Conservation (phyloP, 1,139 yeast species). For the Nakaseomyces glabratus region DNA sequence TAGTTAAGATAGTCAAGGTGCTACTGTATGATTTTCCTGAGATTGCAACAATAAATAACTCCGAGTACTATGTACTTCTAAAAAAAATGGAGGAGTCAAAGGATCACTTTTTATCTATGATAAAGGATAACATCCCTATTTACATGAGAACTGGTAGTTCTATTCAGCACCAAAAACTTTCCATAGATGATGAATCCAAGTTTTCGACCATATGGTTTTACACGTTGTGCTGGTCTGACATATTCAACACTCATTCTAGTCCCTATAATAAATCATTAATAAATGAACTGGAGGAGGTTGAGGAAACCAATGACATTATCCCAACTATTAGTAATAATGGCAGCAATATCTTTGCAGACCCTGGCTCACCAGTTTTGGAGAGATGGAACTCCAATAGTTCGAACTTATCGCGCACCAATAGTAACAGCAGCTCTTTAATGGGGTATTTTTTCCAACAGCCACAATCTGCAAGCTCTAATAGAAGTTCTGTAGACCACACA, state of each 20-base stretch:
- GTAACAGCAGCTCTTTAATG: slow-evolving; percentile 23
- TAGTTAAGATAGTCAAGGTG: slow-evolving; percentile 38
- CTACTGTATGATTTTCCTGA: slow-evolving; percentile 36
- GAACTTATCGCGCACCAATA: slow-evolving; percentile 25
- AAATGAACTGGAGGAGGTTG: too few relatives aligned
- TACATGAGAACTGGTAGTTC: neutral
- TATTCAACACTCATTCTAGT: slow-evolving; percentile 38
- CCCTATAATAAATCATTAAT: slow-evolving; percentile 11
- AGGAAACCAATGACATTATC: neutral
- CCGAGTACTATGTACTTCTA: slow-evolving; percentile 29
- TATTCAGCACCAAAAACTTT: slow-evolving; percentile 7
- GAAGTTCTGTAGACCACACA: too few relatives aligned
- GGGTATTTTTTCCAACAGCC: slow-evolving; percentile 15
- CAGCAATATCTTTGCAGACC: neutral
- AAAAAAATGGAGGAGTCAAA: slow-evolving; percentile 5
- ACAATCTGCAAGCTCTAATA: neutral
- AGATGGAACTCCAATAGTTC: slow-evolving; percentile 24
- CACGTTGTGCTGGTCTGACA: slow-evolving; percentile 55
- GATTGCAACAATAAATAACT: slow-evolving; percentile 25
- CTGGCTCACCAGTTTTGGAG: slow-evolving; percentile 12
- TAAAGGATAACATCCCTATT: neutral
- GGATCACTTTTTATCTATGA: neutral
- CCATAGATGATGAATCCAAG: slow-evolving; percentile 42
- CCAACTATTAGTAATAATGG: neutral
- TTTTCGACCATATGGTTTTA: slow-evolving; percentile 71